Evolutionary conservation across 305 asterid species (phyloP).

Genomic region (Rubia peregrina): DNA sequence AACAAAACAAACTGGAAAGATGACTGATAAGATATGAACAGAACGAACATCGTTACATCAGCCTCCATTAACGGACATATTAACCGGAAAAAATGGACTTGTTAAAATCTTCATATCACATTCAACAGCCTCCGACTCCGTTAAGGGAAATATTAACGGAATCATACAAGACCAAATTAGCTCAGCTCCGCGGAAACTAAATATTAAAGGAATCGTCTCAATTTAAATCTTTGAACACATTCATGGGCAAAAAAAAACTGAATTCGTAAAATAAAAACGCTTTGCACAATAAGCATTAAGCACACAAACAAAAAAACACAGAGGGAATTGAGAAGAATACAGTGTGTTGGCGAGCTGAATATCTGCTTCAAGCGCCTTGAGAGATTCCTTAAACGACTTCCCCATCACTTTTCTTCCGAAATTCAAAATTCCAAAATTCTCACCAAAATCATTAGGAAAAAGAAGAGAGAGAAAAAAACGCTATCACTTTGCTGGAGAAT

Average conservation of each 20-base stretch:
- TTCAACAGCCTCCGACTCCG: background rate
- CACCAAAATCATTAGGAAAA: background rate
- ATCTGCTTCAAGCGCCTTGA: constrained; percentile 34
- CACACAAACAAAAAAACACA: background rate
- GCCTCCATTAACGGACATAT: background rate
- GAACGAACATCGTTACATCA: background rate
- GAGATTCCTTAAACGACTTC: constrained; percentile 28
- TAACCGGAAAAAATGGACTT: background rate
- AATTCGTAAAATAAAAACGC: background rate
- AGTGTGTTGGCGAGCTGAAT: constrained; percentile 31
- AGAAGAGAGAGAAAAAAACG: no score
- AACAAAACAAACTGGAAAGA: background rate
- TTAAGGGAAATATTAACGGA: background rate
- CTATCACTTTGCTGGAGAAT: background rate
- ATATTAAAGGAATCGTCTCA: background rate
- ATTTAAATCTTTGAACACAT: background rate
- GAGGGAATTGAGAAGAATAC: constrained; percentile 10
- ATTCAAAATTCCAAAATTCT: background rate
- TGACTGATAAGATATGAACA: background rate
- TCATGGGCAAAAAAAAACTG: background rate
- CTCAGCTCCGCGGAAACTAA: background rate
- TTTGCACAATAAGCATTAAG: background rate
- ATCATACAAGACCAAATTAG: background rate
- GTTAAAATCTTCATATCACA: background rate
- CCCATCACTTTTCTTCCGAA: constrained; percentile 16